phyloP scores from a whole-genome alignment of 2,329 filamentous ascomycete species.

The Trichoderma sp. region DNA sequence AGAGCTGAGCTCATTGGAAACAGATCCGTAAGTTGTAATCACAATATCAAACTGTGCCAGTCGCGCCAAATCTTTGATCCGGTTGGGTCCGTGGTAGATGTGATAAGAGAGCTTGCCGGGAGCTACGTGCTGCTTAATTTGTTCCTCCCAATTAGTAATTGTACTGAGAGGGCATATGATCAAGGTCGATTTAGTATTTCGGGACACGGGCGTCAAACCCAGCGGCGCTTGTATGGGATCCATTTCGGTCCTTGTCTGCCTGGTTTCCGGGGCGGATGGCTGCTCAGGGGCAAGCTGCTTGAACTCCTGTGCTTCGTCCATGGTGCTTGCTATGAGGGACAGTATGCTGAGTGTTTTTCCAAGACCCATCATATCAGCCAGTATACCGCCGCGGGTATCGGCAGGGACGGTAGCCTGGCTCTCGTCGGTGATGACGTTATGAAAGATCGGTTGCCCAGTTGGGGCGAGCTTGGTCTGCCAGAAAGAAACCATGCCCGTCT shows the following conservation, averaged over 20 bases:
- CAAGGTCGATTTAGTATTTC: slow-evolving; percentile 77
- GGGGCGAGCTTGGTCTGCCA: slow-evolving; percentile 65
- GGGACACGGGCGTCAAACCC: slow-evolving; percentile 53
- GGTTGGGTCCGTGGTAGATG: slow-evolving; percentile 81
- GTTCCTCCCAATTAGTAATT: slow-evolving; percentile 91
- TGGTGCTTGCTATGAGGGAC: slow-evolving; percentile 69
- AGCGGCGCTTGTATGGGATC: slow-evolving; percentile 43
- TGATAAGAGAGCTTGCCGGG: slow-evolving; percentile 68
- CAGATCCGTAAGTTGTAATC: slow-evolving; percentile 89
- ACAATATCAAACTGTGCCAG: slow-evolving; percentile 79
- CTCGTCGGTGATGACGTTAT: slow-evolving; percentile 83
- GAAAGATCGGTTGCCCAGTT: slow-evolving; percentile 62
- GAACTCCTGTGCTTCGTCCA: slow-evolving; percentile 65
- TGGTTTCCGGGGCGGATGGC: slow-evolving; percentile 45
- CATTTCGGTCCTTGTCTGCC: slow-evolving; percentile 35
- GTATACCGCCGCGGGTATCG: slow-evolving; percentile 70
- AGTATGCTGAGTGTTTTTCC: slow-evolving; percentile 86
- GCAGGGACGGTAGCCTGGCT: slow-evolving; percentile 60
- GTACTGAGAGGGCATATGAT: slow-evolving; percentile 89
- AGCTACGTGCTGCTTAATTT: slow-evolving; percentile 80
- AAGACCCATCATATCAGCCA: slow-evolving; percentile 88
- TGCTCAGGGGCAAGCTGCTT: slow-evolving; percentile 54
- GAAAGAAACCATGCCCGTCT: slow-evolving; percentile 68
- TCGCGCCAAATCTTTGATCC: slow-evolving; percentile 67
- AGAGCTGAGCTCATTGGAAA: slow-evolving; percentile 73